phyloP scores from a whole-genome alignment of 129 eudicot genomes.

The Arctium minus region DNA sequence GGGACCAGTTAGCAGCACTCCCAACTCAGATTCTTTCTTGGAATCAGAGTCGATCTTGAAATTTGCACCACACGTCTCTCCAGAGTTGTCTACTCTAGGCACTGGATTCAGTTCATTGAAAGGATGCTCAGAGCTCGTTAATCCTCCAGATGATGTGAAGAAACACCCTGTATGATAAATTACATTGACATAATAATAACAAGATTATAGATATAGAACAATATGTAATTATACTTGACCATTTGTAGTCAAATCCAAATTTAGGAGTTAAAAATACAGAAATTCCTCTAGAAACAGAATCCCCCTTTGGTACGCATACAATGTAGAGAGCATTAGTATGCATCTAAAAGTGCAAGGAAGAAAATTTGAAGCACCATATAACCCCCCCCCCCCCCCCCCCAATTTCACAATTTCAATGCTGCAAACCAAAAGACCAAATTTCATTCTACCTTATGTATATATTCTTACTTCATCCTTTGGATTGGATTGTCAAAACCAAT shows the following conservation, averaged over 20 bases:
- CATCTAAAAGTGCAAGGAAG: too few relatives aligned
- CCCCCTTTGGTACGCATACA: not conserved
- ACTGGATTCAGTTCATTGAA: conserved; percentile 81
- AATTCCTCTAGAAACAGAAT: not conserved
- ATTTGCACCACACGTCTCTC: conserved; percentile 81
- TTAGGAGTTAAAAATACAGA: too few relatives aligned
- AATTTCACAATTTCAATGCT: too few relatives aligned
- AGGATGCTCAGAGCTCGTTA: conserved; percentile 95
- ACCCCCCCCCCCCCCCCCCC: too few relatives aligned
- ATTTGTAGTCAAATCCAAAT: not conserved
- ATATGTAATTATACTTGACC: not conserved
- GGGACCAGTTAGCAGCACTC: conserved; percentile 97
- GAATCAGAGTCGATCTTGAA: conserved; percentile 79
- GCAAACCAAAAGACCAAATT: too few relatives aligned
- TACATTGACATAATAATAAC: not conserved
- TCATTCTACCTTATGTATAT: too few relatives aligned
- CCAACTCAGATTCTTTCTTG: conserved; percentile 64
- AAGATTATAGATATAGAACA: not conserved
- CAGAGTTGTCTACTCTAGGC: conserved; percentile 94
- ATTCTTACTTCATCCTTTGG: too few relatives aligned
- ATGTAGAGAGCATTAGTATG: too few relatives aligned
- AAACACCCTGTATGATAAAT: conserved; percentile 59
- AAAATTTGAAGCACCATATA: too few relatives aligned
- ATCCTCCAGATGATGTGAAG: conserved; percentile 89
- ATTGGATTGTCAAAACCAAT: too few relatives aligned